Evolutionary conservation across 331 rosid species (phyloP).

Genomic region (Phaseolus coccineus): DNA sequence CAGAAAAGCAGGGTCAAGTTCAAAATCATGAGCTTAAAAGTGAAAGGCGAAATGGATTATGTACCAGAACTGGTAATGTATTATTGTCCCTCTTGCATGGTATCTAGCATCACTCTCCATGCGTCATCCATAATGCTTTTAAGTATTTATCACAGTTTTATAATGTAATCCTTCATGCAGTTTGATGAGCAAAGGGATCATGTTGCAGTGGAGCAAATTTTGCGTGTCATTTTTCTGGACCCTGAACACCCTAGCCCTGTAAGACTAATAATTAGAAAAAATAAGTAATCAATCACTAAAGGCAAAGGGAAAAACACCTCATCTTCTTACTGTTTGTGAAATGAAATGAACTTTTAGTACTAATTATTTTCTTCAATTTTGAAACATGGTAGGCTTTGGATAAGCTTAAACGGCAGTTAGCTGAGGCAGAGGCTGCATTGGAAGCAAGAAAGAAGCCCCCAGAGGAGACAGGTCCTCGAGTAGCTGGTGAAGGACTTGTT

Average conservation of each 20-base stretch:
- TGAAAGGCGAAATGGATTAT: slow-evolving; percentile 79
- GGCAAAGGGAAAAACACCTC: background rate
- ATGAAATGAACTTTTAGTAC: background rate
- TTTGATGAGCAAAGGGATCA: slow-evolving; percentile 92
- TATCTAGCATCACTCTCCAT: slow-evolving; percentile 27
- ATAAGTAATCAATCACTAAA: background rate
- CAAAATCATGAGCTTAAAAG: slow-evolving; percentile 95
- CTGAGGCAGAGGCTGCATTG: slow-evolving; percentile 81
- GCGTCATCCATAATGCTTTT: slow-evolving; percentile 6
- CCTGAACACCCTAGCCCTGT: slow-evolving; percentile 78
- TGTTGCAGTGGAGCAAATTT: slow-evolving; percentile 79
- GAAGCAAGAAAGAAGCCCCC: slow-evolving; percentile 76
- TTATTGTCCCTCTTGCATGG: slow-evolving; percentile 12
- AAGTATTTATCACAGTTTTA: slow-evolving; percentile 8
- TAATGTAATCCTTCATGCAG: slow-evolving; percentile 49
- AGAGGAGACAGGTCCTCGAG: slow-evolving; percentile 69
- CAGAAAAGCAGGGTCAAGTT: slow-evolving; percentile 88
- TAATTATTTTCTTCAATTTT: background rate
- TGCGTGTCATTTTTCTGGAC: slow-evolving; percentile 85
- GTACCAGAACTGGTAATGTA: slow-evolving; percentile 84
- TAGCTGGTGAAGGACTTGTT: slow-evolving; percentile 85
- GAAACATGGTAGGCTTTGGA: slow-evolving; percentile 64
- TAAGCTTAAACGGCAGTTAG: slow-evolving; percentile 75
- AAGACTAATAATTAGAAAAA: slow-evolving; percentile 36
- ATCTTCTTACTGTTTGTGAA: background rate